Conservation (phyloP, 2,329 filamentous ascomycete species). For the Sarocladiaceae sp. region DNA sequence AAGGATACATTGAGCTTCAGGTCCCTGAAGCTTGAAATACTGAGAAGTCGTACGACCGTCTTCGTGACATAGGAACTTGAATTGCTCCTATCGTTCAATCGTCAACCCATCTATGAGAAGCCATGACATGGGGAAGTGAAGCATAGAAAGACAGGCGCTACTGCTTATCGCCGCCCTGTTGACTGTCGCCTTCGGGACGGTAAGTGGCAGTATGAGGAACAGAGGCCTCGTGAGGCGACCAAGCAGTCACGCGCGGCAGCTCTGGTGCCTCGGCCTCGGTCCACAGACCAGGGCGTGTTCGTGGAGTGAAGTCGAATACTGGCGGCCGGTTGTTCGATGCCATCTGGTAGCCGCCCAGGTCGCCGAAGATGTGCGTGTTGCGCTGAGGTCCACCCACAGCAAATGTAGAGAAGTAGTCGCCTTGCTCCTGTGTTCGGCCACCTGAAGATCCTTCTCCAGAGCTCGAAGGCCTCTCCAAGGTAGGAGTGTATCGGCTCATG, state of each 20-base stretch:
- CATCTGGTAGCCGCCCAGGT: constrained; percentile 2
- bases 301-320: neutral
- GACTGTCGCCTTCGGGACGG: neutral
- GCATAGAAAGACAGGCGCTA: neutral
- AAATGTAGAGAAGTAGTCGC: constrained; percentile 5
- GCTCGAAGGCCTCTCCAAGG: constrained; percentile 16
- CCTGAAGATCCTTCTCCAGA: constrained; percentile 13
- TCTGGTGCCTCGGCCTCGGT: neutral
- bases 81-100: neutral
- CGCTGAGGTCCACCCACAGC: neutral
- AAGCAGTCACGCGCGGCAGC: neutral
- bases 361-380: neutral
- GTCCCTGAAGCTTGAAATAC: too few relatives aligned
- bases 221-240: neutral
- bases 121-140: neutral
- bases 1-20: too few relatives aligned
- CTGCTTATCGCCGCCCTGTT: neutral
- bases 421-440: neutral
- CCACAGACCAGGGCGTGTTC: constrained; percentile 2
- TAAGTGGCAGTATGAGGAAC: neutral
- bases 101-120: neutral
- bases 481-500: constrained; percentile 11
- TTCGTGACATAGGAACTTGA: neutral
- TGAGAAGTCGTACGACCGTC: too few relatives aligned
- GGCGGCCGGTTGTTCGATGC: neutral